These are phyloP conservation scores for Daldinia caldariorum DNA, from an alignment of 495 filamentous ascomycete species.

Conservation along the genomic window DNA sequence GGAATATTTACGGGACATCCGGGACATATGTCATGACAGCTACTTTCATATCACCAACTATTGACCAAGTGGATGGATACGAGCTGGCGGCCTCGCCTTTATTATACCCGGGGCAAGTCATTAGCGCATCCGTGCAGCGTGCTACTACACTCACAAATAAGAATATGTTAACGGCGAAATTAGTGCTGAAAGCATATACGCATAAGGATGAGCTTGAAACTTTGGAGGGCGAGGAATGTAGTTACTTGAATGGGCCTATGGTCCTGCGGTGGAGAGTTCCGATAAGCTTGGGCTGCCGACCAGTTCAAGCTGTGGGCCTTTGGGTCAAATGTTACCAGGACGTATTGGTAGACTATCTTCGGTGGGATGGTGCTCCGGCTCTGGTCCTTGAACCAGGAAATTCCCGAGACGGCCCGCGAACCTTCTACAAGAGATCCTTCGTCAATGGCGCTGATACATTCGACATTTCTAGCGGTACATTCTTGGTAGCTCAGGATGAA, in stretches of 20 bases:
- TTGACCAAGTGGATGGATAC: conserved; percentile 29
- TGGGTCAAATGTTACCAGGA: background rate
- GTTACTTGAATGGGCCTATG: background rate
- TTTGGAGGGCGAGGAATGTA: conserved; percentile 2
- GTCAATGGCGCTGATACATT: conserved; percentile 42
- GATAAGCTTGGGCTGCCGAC: conserved; percentile 27
- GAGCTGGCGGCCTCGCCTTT: conserved; percentile 43
- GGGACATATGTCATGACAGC: conserved; percentile 18
- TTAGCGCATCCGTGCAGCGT: conserved; percentile 28
- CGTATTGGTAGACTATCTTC: conserved; percentile 30
- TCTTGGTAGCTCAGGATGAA: conserved; percentile 41
- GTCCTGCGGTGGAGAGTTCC: conserved; percentile 41
- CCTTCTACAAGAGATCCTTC: conserved; percentile 44
- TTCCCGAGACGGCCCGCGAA: background rate
- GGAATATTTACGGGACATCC: background rate
- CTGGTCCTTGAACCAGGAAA: conserved; percentile 19
- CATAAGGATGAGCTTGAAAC: conserved; percentile 29
- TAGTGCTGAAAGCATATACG: conserved; percentile 36
- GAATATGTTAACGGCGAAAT: too few relatives aligned
- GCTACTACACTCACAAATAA: too few relatives aligned
- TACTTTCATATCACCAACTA: conserved; percentile 42
- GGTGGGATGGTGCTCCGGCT: conserved; percentile 37
- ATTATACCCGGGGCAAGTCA: conserved; percentile 44
- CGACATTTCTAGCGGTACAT: conserved; percentile 7
- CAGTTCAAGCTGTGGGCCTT: conserved; percentile 44